phyloP scores from a whole-genome alignment of 2,329 filamentous ascomycete species.

The Neodidymelliopsis sp. region DNA sequence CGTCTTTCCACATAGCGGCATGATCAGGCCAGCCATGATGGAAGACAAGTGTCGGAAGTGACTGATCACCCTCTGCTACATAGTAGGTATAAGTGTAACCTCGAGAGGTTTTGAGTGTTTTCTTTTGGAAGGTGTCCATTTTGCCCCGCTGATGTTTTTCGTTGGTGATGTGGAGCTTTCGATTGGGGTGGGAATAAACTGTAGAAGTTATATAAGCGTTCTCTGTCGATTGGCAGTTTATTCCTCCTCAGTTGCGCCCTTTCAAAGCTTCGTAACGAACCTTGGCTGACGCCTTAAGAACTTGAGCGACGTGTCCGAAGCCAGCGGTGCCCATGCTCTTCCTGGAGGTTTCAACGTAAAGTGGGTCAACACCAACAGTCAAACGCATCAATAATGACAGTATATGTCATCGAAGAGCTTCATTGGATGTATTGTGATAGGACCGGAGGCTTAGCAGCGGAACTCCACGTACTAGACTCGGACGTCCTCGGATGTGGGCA shows the following conservation, averaged over 20 bases:
- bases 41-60: conserved; percentile 36
- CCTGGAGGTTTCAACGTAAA: background rate
- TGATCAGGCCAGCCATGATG: conserved; percentile 62
- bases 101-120: conserved; percentile 36
- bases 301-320: background rate
- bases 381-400: too few relatives aligned
- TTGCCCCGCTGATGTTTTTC: background rate
- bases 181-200: too few relatives aligned
- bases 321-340: conserved; percentile 2
- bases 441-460: background rate
- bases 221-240: background rate
- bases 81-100: conserved; percentile 43
- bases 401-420: conserved; percentile 14
- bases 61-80: conserved; percentile 24
- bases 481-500: conserved; percentile 1
- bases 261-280: background rate
- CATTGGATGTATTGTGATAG: conserved; percentile 1
- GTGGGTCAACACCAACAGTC: too few relatives aligned
- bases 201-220: background rate
- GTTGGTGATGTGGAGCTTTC: background rate
- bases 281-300: background rate
- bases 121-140: conserved; percentile 40
- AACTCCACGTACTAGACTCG: conserved; percentile 5
- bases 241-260: background rate
- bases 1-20: conserved; percentile 54